A percentile compares a stretch with the other conserved stretches of the same genome.
phyloP scores from a whole-genome alignment of 257 asterid genomes.

The Leptodermis oblonga region DNA sequence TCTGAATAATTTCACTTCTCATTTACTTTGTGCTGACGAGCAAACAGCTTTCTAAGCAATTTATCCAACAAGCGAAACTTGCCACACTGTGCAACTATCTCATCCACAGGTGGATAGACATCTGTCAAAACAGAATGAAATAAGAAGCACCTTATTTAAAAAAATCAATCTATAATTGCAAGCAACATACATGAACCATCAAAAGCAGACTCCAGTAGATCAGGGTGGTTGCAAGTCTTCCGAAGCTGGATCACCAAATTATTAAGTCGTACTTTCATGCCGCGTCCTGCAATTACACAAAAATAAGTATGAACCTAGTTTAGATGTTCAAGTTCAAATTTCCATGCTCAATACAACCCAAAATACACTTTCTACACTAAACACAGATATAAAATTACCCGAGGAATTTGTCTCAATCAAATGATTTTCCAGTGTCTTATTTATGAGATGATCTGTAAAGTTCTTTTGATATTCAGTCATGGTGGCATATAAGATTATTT shows the following conservation, averaged over 20 bases:
- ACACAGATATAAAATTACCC: conserved; percentile 36
- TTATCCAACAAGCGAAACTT: conserved; percentile 78
- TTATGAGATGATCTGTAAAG: conserved; percentile 82
- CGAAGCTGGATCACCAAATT: conserved; percentile 93
- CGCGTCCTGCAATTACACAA: conserved; percentile 49
- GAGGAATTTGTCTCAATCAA: conserved; percentile 35
- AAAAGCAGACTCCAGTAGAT: conserved; percentile 81
- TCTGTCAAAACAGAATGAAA: conserved; percentile 38
- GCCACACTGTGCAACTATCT: conserved; percentile 92
- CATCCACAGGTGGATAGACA: conserved; percentile 69
- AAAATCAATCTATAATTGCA: conserved; percentile 12
- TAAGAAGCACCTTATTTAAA: conserved; percentile 3
- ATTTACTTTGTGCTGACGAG: conserved; percentile 77
- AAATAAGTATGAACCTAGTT: background rate
- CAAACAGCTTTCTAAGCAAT: conserved; percentile 63
- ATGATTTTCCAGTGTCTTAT: conserved; percentile 70
- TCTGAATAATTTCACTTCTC: conserved; percentile 9
- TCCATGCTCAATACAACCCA: background rate
- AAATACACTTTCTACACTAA: background rate
- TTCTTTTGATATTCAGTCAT: conserved; percentile 79
- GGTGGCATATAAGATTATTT: conserved; percentile 83
- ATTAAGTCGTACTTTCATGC: conserved; percentile 68
- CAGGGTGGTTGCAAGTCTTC: conserved; percentile 98
- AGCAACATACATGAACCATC: conserved; percentile 73
- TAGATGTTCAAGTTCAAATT: background rate